A percentile compares a stretch with the other conserved stretches of the same genome.
phyloP scores from a whole-genome alignment of 2,329 filamentous ascomycete genomes.

The Colletotrichum lindemuthianum region DNA sequence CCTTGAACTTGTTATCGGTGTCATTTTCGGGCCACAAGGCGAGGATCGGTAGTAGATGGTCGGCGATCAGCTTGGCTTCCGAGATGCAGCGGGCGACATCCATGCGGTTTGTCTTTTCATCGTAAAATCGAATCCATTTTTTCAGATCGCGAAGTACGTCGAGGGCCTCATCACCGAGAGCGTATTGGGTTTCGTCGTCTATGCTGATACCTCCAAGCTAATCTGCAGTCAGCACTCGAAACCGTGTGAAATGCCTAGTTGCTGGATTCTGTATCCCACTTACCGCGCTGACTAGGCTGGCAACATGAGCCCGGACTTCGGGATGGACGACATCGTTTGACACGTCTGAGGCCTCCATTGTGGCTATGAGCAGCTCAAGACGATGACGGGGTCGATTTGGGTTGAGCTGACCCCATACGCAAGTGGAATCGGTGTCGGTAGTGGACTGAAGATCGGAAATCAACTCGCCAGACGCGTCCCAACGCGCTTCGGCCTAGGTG shows the following conservation, averaged over 20 bases:
- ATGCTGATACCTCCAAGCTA: conserved; percentile 87
- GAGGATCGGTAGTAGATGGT: conserved; percentile 90
- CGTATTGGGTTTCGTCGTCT: conserved; percentile 83
- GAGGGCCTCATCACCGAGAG: conserved; percentile 91
- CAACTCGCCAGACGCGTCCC: conserved; percentile 30
- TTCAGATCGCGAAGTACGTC: conserved; percentile 93
- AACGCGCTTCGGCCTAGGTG: conserved; percentile 14
- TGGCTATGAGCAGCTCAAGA: conserved; percentile 34
- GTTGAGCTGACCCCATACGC: conserved; percentile 21
- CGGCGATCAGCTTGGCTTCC: conserved; percentile 90
- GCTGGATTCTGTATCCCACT: conserved; percentile 47
- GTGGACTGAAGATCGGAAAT: not conserved
- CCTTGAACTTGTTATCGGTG: conserved; percentile 78
- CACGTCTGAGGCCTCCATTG: conserved; percentile 66
- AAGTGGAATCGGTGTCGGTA: not conserved
- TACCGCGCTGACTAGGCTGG: conserved; percentile 92
- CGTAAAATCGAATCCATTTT: conserved; percentile 94
- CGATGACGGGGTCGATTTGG: not conserved
- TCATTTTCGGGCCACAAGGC: conserved; percentile 81
- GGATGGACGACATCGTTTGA: conserved; percentile 79
- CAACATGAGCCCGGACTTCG: conserved; percentile 92
- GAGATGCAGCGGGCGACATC: conserved; percentile 94
- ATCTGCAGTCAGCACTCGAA: conserved; percentile 36
- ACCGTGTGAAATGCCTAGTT: not conserved
- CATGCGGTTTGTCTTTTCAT: conserved; percentile 91